Conservation (phyloP, 352 stramenopile species). For the Phytophthora capsici region DNA sequence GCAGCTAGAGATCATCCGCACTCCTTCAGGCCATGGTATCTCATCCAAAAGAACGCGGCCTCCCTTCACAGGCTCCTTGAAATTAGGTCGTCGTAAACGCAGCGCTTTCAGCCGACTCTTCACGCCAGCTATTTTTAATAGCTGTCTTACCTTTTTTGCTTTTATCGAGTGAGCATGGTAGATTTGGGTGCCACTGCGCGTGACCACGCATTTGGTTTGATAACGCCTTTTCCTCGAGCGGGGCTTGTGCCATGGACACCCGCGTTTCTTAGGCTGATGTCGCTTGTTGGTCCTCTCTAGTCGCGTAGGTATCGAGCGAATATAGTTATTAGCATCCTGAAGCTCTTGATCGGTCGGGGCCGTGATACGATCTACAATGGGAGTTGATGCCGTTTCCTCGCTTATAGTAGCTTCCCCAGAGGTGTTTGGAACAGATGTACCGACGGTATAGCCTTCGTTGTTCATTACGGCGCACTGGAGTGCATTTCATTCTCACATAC, state of each 20-base stretch:
- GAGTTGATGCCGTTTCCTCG: no score
- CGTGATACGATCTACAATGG: no score
- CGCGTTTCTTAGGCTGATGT: neutral
- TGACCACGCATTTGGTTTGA: neutral
- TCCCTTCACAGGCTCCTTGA: neutral
- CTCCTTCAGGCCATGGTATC: neutral
- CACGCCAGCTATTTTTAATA: neutral
- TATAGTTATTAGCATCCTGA: neutral
- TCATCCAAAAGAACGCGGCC: neutral
- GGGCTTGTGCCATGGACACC: neutral
- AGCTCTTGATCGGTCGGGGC: neutral
- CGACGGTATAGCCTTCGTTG: no score
- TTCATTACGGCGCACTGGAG: no score
- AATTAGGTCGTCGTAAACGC: neutral
- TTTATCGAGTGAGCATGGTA: neutral
- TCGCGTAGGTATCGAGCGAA: neutral
- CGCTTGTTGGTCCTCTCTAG: neutral
- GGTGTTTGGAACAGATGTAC: no score
- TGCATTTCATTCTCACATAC: no score
- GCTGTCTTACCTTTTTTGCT: neutral
- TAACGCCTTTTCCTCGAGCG: neutral
- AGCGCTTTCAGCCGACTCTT: neutral
- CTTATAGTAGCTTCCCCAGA: no score
- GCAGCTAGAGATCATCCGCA: neutral
- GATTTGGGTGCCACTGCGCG: neutral